phyloP scores from a whole-genome alignment of 2,329 filamentous ascomycete genomes.

The Elsinoe necatrix region DNA sequence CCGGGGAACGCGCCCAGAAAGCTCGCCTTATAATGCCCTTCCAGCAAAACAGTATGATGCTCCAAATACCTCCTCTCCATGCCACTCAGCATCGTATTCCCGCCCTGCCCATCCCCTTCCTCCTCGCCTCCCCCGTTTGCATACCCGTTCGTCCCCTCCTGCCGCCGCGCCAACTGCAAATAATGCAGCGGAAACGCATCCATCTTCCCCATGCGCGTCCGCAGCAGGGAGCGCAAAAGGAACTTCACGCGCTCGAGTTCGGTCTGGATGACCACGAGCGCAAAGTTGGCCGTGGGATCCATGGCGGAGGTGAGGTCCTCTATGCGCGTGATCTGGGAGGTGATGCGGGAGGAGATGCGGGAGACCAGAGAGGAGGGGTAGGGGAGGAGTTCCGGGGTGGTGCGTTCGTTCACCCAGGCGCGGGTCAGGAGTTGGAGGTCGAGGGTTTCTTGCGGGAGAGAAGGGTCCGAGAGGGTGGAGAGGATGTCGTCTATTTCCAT shows the following conservation, averaged over 20 bases:
- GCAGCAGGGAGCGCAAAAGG: conserved; percentile 71
- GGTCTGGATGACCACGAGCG: conserved; percentile 89
- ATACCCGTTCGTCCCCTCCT: not conserved
- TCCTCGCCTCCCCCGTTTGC: not conserved
- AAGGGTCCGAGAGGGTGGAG: conserved; percentile 36
- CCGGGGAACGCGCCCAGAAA: conserved; percentile 78
- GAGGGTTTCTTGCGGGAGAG: conserved; percentile 51
- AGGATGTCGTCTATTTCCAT: conserved; percentile 48
- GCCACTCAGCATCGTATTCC: conserved; percentile 40
- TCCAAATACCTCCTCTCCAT: conserved; percentile 76
- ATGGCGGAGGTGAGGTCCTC: conserved; percentile 65
- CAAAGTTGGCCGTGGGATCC: conserved; percentile 87
- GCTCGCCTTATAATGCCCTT: conserved; percentile 74
- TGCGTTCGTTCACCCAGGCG: conserved; percentile 87
- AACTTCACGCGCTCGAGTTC: conserved; percentile 94
- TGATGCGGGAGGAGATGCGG: conserved; percentile 54
- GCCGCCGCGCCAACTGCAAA: conserved; percentile 22
- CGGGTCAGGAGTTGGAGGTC: conserved; percentile 86
- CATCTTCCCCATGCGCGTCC: conserved; percentile 82
- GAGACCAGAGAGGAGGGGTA: conserved; percentile 72
- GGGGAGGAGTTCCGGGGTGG: conserved; percentile 77
- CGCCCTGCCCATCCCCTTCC: not conserved
- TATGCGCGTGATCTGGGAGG: conserved; percentile 43
- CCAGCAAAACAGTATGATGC: conserved; percentile 74
- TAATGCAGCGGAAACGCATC: conserved; percentile 29